phyloP scores from a whole-genome alignment of 202 grass and related monocot genomes.

The Schoenoplectus triqueter region DNA sequence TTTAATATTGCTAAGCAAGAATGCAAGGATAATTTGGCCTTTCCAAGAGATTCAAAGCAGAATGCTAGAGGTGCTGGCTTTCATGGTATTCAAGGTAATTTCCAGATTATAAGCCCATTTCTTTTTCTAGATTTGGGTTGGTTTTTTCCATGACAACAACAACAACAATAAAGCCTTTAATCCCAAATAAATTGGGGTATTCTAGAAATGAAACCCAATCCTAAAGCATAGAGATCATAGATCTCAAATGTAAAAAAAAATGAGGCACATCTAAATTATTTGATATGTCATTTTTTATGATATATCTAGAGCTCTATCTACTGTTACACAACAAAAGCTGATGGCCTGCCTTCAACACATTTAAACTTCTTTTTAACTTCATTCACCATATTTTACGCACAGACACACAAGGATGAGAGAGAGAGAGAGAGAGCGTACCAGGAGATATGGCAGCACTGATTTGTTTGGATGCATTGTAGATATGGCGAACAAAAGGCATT shows the following conservation, averaged over 20 bases:
- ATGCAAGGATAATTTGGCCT: not conserved
- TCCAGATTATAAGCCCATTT: not conserved
- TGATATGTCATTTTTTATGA: not conserved
- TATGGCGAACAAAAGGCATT: conserved; percentile 94
- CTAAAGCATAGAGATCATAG: too few relatives aligned
- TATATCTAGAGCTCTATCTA: not conserved
- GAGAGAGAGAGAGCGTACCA: conserved; percentile 55
- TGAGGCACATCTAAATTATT: not conserved
- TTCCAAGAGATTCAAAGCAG: not conserved
- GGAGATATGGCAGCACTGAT: conserved; percentile 94
- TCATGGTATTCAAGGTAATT: not conserved
- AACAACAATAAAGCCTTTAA: too few relatives aligned
- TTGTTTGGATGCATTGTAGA: conserved; percentile 97
- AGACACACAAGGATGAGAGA: not conserved
- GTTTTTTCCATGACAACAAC: too few relatives aligned
- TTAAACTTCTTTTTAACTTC: not conserved
- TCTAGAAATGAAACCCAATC: too few relatives aligned
- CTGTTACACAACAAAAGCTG: not conserved
- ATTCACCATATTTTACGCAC: not conserved
- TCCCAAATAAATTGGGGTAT: too few relatives aligned
- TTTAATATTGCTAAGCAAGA: not conserved
- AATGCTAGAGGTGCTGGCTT: not conserved
- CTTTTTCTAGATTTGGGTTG: too few relatives aligned
- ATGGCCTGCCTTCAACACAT: not conserved
- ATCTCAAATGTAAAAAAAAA: too few relatives aligned